These are phyloP conservation scores for Alnus glutinosa DNA, from an alignment of 306 rosid genomes.

Conservation along the genomic window DNA sequence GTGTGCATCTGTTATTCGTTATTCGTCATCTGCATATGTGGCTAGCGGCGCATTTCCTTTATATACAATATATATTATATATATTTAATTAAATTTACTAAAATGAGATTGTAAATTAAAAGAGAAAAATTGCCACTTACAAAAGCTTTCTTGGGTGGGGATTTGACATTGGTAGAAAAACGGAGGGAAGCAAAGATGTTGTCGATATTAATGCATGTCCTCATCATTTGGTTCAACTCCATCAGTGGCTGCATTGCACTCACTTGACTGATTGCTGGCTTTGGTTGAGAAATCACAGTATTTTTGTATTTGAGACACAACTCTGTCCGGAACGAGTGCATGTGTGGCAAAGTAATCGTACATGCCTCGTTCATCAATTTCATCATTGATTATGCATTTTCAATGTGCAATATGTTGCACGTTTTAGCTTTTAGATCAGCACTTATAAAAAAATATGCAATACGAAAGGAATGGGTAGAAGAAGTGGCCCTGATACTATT, in stretches of 20 bases:
- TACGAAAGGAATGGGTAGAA: too few species aligned
- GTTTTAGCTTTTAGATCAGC: too few species aligned
- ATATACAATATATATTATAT: too few species aligned
- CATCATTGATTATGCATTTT: conserved; percentile 70
- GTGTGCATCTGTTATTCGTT: too few species aligned
- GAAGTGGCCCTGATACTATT: too few species aligned
- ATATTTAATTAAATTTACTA: too few species aligned
- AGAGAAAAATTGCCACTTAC: conserved; percentile 35
- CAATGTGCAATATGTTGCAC: conserved; percentile 41
- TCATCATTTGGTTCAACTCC: neutral
- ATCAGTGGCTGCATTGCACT: conserved; percentile 32
- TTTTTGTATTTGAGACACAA: conserved; percentile 22
- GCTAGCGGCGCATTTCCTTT: too few species aligned
- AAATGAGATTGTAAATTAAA: too few species aligned
- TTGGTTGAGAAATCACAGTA: conserved; percentile 48
- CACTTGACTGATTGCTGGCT: neutral
- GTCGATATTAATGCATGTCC: conserved; percentile 43
- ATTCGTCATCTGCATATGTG: too few species aligned
- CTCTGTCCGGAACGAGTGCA: conserved; percentile 48
- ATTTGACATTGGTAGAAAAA: conserved; percentile 41
- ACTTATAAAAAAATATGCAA: too few species aligned
- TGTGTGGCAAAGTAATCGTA: conserved; percentile 61
- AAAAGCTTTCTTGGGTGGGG: conserved; percentile 43
- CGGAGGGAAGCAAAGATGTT: conserved; percentile 65
- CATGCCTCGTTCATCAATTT: conserved; percentile 56